Base-by-base conservation (phyloP, 2,329 filamentous ascomycete species). In the Venturiaceae sp. region DNA sequence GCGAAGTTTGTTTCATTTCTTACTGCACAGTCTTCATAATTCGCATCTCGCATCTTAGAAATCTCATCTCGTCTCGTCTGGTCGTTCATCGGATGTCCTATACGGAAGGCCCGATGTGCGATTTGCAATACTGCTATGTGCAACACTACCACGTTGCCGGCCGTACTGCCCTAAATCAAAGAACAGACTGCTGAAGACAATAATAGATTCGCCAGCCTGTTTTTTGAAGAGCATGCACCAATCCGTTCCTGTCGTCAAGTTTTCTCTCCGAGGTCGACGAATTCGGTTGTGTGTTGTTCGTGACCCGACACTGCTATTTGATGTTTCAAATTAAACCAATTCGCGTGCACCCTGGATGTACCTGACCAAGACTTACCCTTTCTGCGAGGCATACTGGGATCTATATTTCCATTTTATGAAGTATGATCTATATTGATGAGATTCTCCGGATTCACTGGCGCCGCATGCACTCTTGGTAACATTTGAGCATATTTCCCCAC, bases 351-450 rank as follows among this genome's bases (percentile, higher is more conserved):
- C 9, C 21, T n/a, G 50, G 50, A 9, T 53, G 52, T 53, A 53
- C 52, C 50, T 53, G 52, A 34, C 19, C 16, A 6, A 14, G 21
- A 36, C 5, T 8, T 23, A n/a, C 19, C 52, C 32, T 53, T 8
- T 53, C n/a, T 34, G 32, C 32, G 52, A 34, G 3, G n/a, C 50
- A 13, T 21, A 37, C 52, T 6, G 52, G 52, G 52, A 34, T 53
- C 16, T 5, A 53, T 14, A 36, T 34, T 36, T 53, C n/a, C 9
- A 36, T 32, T 34, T 23, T 36, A 53, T 53, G 52, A 37, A 23
- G 16, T 36, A 5, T 23, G 16, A 53, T 53, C 30, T 53, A 53
- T 53, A 36, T 53, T 53, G 52, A 53, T 53, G 23, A 53, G n/a
- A 36, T 9, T 16, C 9, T 9, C 34, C 52, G 52, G 19, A 34